Base-by-base conservation (phyloP, 2,329 filamentous ascomycete species). In the Aureobasidium uvarum region DNA sequence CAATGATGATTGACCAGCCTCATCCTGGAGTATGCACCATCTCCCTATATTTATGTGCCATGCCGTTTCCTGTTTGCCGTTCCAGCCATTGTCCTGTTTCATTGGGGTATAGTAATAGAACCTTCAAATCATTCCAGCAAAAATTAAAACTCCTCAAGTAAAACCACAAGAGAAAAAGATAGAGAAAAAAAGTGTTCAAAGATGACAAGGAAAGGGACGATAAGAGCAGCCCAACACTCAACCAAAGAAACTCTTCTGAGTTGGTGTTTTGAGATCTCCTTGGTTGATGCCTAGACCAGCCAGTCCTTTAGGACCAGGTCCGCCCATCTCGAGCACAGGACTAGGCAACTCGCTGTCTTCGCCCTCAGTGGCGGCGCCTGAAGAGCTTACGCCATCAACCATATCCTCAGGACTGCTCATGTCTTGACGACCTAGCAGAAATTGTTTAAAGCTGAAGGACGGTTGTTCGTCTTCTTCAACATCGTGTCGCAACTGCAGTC, bases 181-280 rank as follows among this genome's bases (percentile, higher is more conserved):
- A 14, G 10, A 6, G 16, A 28, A 59, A 8, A 36, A 23, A 31
- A 59, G 46, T 31, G 36, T 36, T 36, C 33, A 41, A 36, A 31
- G 31, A 31, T 3, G 41, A 36, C 25, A 16, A 38, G 14, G 23
- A 23, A 11, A 31, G 13, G 41, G 11, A 13, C 16, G 11, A 20
- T 13, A 18, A 39, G 14, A 62, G 33, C 33, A 13, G 33, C 33
- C 5, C 23, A 20, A 7, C 10, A 33, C 62, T 55, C 43, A 62
- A 38, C 48, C 65, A 43, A 66, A 66, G 45, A 66, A 66, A 23
- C 59, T 62, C 43, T 66, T 54, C 36, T 64, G 58, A 8, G 65
- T 66, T 11, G 65, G 65, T 25, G 59, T 66, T 25, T 66, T 45
- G 25, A 62, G 18, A n/a, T 62, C 59, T 25, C 50, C 25, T 28